Conservation (phyloP, 495 filamentous ascomycete species). For the Evansstolkia leycettana region DNA sequence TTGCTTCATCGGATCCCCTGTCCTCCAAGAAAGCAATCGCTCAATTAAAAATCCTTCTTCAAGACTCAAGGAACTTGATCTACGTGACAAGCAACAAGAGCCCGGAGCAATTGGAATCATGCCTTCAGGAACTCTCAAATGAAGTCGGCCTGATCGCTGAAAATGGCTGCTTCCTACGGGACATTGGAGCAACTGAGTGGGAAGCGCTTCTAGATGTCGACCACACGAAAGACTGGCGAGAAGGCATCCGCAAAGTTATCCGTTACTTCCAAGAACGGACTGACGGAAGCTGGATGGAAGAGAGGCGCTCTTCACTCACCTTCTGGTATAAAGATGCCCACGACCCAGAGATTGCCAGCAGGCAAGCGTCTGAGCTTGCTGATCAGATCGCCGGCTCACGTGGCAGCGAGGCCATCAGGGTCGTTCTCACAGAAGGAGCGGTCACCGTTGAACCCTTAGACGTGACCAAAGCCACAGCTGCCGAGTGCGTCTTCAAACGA, state of each 20-base stretch:
- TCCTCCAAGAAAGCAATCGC: constrained; percentile 54
- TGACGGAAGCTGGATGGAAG: constrained; percentile 67
- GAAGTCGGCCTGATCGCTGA: constrained; percentile 76
- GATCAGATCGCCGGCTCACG: constrained; percentile 82
- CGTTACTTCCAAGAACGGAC: constrained; percentile 77
- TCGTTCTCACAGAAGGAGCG: constrained; percentile 55
- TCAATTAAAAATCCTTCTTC: constrained; percentile 51
- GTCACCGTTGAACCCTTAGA: constrained; percentile 67
- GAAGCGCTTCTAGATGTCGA: constrained; percentile 50
- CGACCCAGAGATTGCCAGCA: constrained; percentile 51
- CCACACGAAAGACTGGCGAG: constrained; percentile 58
- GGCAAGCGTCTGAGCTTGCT: constrained; percentile 69
- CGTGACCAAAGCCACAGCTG: constrained; percentile 66
- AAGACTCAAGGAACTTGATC: constrained; percentile 59
- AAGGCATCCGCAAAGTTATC: constrained; percentile 57
- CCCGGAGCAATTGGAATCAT: constrained; percentile 61
- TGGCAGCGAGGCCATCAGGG: constrained; percentile 62
- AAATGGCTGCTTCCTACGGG: constrained; percentile 70
- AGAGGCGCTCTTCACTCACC: constrained; percentile 61
- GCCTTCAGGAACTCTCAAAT: constrained; percentile 47
- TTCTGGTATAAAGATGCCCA: constrained; percentile 68
- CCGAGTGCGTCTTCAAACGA: constrained; percentile 39
- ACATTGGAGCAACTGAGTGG: constrained; percentile 46
- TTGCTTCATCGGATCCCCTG: constrained; percentile 52
- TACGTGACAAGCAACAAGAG: constrained; percentile 76